These are phyloP conservation scores for Adenanthera pavonina DNA, from an alignment of 306 rosid genomes.

Conservation along the genomic window DNA sequence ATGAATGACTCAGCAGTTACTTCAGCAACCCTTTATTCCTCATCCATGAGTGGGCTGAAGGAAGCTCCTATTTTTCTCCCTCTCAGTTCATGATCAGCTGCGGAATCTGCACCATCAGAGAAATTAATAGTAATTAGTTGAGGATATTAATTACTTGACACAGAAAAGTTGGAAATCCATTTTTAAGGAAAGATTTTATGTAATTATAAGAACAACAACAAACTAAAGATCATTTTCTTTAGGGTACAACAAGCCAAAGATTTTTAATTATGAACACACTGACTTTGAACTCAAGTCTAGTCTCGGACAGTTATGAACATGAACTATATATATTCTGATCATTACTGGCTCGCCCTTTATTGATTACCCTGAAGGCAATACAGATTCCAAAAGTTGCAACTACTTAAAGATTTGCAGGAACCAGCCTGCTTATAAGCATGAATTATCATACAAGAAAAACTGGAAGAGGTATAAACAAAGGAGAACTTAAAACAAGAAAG, in stretches of 20 bases:
- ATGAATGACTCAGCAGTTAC: constrained; percentile 43
- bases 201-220: background rate
- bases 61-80: constrained; percentile 42
- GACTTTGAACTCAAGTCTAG: background rate
- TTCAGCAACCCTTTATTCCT: constrained; percentile 35
- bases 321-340: too few species aligned
- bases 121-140: too few species aligned
- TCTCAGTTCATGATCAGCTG: background rate
- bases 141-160: too few species aligned
- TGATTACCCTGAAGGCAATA: too few species aligned
- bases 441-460: background rate
- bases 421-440: background rate
- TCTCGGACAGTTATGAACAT: background rate
- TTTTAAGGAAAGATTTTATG: background rate
- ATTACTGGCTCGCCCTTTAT: too few species aligned
- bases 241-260: background rate
- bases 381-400: too few species aligned
- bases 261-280: background rate
- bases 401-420: background rate
- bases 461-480: constrained; percentile 3
- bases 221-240: background rate
- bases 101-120: too few species aligned
- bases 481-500: constrained; percentile 32
- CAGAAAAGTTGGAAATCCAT: background rate
- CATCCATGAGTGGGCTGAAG: constrained; percentile 47